A percentile compares a stretch with the other conserved stretches of the same genome.
Conservation (phyloP, 495 filamentous ascomycete genomes). For the Penicillium goetzii region DNA sequence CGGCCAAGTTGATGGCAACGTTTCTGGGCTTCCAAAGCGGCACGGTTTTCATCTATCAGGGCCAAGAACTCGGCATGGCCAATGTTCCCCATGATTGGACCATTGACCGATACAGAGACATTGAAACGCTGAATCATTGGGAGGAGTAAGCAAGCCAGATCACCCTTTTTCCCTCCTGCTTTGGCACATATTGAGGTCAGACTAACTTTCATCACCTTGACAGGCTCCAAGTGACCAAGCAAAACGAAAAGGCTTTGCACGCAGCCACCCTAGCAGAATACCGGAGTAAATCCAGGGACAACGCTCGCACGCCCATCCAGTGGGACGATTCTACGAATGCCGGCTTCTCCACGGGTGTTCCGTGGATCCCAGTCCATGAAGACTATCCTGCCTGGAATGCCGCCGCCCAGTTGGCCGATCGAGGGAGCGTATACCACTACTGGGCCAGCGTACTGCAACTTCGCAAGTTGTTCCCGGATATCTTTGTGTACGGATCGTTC, state of each 20-base stretch:
- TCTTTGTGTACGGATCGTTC: background rate
- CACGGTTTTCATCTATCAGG: constrained; percentile 70
- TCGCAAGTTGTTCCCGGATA: background rate
- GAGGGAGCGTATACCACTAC: background rate
- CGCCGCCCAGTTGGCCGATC: background rate
- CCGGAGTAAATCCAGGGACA: background rate
- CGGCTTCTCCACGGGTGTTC: background rate
- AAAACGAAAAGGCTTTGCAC: background rate
- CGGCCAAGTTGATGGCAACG: constrained; percentile 63
- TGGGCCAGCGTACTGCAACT: background rate
- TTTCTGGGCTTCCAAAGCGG: constrained; percentile 57
- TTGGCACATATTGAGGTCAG: background rate
- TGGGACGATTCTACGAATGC: background rate
- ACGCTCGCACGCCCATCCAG: background rate
- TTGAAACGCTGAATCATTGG: constrained; percentile 55
- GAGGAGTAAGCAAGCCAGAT: background rate
- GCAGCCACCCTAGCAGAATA: background rate
- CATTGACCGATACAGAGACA: constrained; percentile 53
- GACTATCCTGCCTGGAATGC: background rate
- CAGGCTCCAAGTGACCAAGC: background rate
- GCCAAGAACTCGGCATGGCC: constrained; percentile 64
- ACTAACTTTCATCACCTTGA: background rate
- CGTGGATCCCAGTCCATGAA: background rate
- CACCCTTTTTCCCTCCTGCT: background rate
- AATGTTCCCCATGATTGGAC: constrained; percentile 48